These are phyloP conservation scores for Acmispon strigosus DNA, from an alignment of 306 rosid species.

Conservation along the genomic window DNA sequence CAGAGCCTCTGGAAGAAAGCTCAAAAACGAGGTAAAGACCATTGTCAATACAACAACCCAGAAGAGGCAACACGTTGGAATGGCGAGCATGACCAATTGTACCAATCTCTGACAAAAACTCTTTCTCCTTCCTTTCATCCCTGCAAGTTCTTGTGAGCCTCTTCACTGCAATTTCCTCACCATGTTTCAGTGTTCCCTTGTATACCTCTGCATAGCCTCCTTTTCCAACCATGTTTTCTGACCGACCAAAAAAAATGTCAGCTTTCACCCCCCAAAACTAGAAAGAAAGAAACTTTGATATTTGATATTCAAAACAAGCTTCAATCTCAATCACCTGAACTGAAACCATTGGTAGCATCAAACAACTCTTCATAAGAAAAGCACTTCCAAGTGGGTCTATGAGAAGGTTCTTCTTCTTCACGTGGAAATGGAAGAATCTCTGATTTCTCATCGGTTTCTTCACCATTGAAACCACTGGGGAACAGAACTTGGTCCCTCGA, in stretches of 20 bases:
- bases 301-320: neutral
- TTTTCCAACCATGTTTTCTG: constrained; percentile 83
- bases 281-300: neutral
- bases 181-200: constrained; percentile 51
- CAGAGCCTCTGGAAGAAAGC: constrained; percentile 71
- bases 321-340: constrained; percentile 47
- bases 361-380: constrained; percentile 69
- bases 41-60: constrained; percentile 78
- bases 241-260: neutral
- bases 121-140: constrained; percentile 89
- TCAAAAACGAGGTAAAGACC: constrained; percentile 74
- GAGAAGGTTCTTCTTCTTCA: constrained; percentile 29
- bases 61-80: constrained; percentile 62
- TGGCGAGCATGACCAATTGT: constrained; percentile 85
- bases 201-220: constrained; percentile 95
- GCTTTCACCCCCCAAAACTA: neutral
- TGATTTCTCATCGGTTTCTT: constrained; percentile 19
- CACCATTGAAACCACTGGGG: constrained; percentile 17
- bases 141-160: constrained; percentile 58
- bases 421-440: constrained; percentile 16
- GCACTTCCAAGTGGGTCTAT: constrained; percentile 84
- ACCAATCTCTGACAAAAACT: constrained; percentile 88
- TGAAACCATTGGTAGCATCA: constrained; percentile 74
- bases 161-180: constrained; percentile 83
- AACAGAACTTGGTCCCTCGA: constrained; percentile 29